Percentiles rank a stretch among this genome's conserved stretches.
Conservation (phyloP, 371 early-diverging fungal genomes). For the Batkoa obscura region DNA sequence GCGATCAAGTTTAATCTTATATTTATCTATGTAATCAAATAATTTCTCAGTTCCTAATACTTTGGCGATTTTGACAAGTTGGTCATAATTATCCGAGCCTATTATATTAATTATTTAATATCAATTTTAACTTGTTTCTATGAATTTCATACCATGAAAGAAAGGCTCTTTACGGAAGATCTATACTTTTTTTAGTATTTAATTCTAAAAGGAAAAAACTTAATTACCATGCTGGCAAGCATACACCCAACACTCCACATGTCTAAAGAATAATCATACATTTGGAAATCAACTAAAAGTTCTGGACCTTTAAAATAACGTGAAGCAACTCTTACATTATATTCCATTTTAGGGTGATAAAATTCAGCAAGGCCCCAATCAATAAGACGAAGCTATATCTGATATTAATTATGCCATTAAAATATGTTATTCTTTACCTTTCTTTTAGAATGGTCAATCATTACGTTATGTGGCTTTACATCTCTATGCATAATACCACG, state of each 20-base stretch:
- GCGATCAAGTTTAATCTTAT: conserved; percentile 74
- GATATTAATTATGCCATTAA: neutral
- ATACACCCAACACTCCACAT: conserved; percentile 99
- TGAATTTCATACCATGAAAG: conserved; percentile 70
- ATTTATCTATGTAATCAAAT: conserved; percentile 80
- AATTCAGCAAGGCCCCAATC: conserved; percentile 99
- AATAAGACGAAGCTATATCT: conserved; percentile 68
- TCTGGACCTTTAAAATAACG: conserved; percentile 99
- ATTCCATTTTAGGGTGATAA: conserved; percentile 93
- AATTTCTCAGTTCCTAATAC: conserved; percentile 90
- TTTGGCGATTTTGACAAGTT: conserved; percentile 94
- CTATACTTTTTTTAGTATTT: conserved; percentile 17
- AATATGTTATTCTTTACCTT: conserved; percentile 33
- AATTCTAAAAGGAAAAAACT: neutral
- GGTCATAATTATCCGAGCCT: conserved; percentile 79
- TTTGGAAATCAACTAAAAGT: conserved; percentile 91
- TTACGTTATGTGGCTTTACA: conserved; percentile 99
- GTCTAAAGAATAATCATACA: conserved; percentile 98
- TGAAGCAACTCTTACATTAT: conserved; percentile 97
- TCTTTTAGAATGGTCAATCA: conserved; percentile 93
- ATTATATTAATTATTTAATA: neutral
- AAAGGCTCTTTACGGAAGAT: conserved; percentile 98
- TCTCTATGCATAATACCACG: conserved; percentile 99
- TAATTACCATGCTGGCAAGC: conserved; percentile 87
- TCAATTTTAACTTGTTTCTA: neutral